Base-by-base conservation (phyloP, 2,329 filamentous ascomycete genomes). In the Aspergillus clavatus region DNA sequence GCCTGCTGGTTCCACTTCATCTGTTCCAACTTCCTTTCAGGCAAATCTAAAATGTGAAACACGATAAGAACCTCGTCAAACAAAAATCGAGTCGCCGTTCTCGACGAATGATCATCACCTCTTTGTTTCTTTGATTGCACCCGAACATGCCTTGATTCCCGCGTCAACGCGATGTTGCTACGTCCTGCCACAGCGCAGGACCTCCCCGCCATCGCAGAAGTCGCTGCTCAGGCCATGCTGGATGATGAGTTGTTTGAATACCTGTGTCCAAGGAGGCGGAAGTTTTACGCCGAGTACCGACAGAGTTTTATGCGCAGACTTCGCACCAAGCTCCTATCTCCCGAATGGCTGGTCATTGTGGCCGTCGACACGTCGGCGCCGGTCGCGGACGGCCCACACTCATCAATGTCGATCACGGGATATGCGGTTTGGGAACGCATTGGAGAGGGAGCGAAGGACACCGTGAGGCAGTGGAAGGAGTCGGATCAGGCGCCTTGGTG, bases 221-320 rank as follows among this genome's bases (percentile, higher is more conserved):
- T 56, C 3, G 42, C 44, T 12, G 50, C 46, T 16, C 40, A 45
- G 36, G 45, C 50, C 33, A 53, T 54, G 43, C 28, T 50, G 2
- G 36, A 54, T 10, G 51, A 51, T 22, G 48, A 53, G 28, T 45
- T 50, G 4, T 50, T 47, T 28, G 36, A 33, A 23, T 42, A 44
- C 11, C 39, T 52, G 19, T 54, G 48, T 23, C 48, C 43, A 26
- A 22, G 26, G 21, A 45, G 51, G 8, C 31, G 36, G 19, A 31
- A 47, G 4, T 42, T 40, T 26, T 43, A 43, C 35, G 14, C 45
- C 5, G 43, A 54, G 18, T 48, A 51, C 35, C 44, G 46, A 8
- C 14, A 39, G 38, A 41, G 36, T n/a, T 55, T 51, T 24, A 28
- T 51, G 7, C 43, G 42, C 28, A 40, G 43, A 4, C 27, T 53